phyloP scores from a whole-genome alignment of 768 basidiomycete genomes.

The Hypholoma fasciculare region DNA sequence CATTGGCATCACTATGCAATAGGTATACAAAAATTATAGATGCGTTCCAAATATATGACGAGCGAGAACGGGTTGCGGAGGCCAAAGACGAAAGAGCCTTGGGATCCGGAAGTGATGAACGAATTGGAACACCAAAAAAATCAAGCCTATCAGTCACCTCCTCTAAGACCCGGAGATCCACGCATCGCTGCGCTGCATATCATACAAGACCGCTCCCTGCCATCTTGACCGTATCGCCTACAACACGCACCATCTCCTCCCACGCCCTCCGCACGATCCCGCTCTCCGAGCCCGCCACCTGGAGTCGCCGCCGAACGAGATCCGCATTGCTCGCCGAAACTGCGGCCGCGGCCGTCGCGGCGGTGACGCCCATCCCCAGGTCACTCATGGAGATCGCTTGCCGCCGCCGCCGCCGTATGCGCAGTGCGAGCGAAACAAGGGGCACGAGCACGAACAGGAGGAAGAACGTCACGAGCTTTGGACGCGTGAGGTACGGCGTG shows the following conservation, averaged over 20 bases:
- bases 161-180: not conserved
- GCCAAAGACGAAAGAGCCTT: not conserved
- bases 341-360: conserved; percentile 13
- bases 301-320: conserved; percentile 55
- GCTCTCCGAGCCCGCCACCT: conserved; percentile 34
- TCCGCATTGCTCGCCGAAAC: conserved; percentile 43
- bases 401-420: conserved; percentile 45
- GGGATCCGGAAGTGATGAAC: not conserved
- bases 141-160: not conserved
- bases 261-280: conserved; percentile 43
- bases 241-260: conserved; percentile 49
- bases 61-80: not conserved
- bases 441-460: conserved; percentile 47
- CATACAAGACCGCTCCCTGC: conserved; percentile 59
- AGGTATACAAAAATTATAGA: not conserved
- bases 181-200: not conserved
- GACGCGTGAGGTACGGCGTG: conserved; percentile 46
- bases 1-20: not conserved
- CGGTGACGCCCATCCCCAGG: conserved; percentile 13
- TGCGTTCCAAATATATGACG: not conserved
- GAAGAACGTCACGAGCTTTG: conserved; percentile 50
- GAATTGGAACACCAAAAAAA: not conserved
- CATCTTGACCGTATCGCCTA: conserved; percentile 73
- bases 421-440: conserved; percentile 48
- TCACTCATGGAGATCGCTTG: conserved; percentile 17